Evolutionary conservation across 1,139 yeast species (phyloP), one percentile per base, ranked within the genome.

Genomic region (Magnusiomyces ingens): DNA sequence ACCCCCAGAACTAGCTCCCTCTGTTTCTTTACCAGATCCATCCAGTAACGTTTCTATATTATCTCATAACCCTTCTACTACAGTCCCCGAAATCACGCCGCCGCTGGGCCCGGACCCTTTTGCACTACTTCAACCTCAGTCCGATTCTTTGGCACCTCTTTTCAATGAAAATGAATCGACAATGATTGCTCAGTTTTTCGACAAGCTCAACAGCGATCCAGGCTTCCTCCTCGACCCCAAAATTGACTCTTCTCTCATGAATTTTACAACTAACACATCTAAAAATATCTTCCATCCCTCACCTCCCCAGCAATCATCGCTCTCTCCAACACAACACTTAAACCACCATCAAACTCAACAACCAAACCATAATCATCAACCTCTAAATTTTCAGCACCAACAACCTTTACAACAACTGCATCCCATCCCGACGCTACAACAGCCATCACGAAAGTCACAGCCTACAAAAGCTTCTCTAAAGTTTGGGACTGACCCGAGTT

Each of bases 131-230:
- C 32, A 26, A 8, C 32, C 32, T 8, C 32, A 26, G 32, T 8
- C 32, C 8, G 32, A 26, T 26, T 26, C 32, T 5, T 4, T 8
- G 8, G 32, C 41, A 1, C 66, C 69, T 18, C 64, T 71, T 49
- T 62, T 71, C 48, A 69, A 67, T 55, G 68, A 65, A 41, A 63
- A 62, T 43, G 75, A 71, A 57, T 62, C 69, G n/a, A 56, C 60
- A 29, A 72, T 72, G 35, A 65, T 71, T 50, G 56, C 69, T 12
- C 64, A 61, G 32, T 71, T 71, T 55, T 59, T 72, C 50, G 75
- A 71, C 55, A 68, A 64, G 51, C 64, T 72, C 46, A 64, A 70
- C 18, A 64, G 61, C n/a, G 73, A 71, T 55, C 69, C 73, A 4
- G 63, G 69, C 50, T 66, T 65, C 54, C 51, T 67, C 37, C 61